Evolutionary conservation across 805 yeast genomes (phyloP), one percentile per base, ranked within the genome.

Genomic region (Zygosaccharomyces kombuchaensis): DNA sequence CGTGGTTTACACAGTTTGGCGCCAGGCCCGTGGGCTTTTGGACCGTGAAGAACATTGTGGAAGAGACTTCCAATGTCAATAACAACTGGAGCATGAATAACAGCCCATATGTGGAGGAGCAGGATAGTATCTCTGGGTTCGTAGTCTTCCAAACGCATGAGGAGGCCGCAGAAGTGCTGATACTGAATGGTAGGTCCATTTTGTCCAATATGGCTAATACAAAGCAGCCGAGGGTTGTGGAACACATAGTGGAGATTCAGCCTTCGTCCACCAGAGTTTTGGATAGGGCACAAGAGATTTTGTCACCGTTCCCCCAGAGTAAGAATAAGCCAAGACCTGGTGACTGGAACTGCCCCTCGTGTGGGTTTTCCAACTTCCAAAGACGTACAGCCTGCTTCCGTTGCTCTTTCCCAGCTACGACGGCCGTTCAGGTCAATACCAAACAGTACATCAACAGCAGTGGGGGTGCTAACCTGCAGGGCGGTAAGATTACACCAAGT

Each of bases 301-400:
- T 90, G 48, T 76, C 87, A 0, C 88, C 95, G 3, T 90, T 90
- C 68, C 96, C 96, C 12, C 80, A 84, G 25, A 77, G 82, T 29
- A 84, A 87, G 54, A 89, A 90, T 66, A 75, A 93, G 57, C 96
- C 96, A 17, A 75, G 97, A 60, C 97, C 97, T 0, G 97, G 97
- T 16, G 97, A 90, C 63, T 90, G 97, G 97, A 87, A 86, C n/a
- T 90, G 97, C 66, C 96, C 96, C 21, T 82, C 90, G 6, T 90
- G 97, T 72, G 96, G 96, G 1, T 90, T 90, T 59, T 86, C 95
- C 19, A 90, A 90, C 66, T 90, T 90, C 68, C 97, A 90, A 67
- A 78, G 96, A 58, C 77, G 97, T 66, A 85, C 95, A 2, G 95
- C 95, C 2, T 90, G 97, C 66, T 88, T 90, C 73, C 75, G 96